phyloP scores from a whole-genome alignment of 495 filamentous ascomycete genomes.

The Penicillium malachiteum region DNA sequence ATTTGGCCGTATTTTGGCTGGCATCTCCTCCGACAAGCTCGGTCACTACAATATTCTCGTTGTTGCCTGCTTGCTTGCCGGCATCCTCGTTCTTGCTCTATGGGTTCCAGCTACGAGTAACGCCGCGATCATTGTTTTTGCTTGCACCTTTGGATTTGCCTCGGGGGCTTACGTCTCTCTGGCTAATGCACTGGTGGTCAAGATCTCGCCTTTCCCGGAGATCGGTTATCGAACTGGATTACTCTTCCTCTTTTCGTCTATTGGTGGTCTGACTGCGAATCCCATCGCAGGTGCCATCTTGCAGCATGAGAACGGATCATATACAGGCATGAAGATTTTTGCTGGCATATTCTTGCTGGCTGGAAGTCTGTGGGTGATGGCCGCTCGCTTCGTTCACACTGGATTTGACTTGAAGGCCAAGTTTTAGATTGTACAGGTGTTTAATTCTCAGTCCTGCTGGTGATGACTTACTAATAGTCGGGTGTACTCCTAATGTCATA shows the following conservation, averaged over 20 bases:
- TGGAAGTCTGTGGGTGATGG: constrained; percentile 14
- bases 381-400: constrained; percentile 12
- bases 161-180: constrained; percentile 34
- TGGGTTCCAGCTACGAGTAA: constrained; percentile 27
- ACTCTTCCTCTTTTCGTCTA: constrained; percentile 16
- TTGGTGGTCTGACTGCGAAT: constrained; percentile 52
- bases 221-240: constrained; percentile 28
- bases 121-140: constrained; percentile 27
- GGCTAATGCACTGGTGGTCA: constrained; percentile 22
- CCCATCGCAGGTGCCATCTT: constrained; percentile 61
- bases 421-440: constrained; percentile 5
- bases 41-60: constrained; percentile 31
- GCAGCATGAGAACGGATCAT: constrained; percentile 12
- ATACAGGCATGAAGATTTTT: constrained; percentile 24
- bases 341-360: constrained; percentile 21
- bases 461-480: background rate
- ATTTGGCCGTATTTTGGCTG: constrained; percentile 27
- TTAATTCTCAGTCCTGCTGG: no score
- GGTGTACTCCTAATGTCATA: background rate
- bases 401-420: constrained; percentile 11
- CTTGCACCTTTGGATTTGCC: constrained; percentile 27
- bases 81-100: constrained; percentile 25
- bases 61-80: constrained; percentile 21
- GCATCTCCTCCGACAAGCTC: constrained; percentile 22
- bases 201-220: constrained; percentile 26